phyloP scores from a whole-genome alignment of 2,329 filamentous ascomycete genomes.

The Beauveria rudraprayagi region DNA sequence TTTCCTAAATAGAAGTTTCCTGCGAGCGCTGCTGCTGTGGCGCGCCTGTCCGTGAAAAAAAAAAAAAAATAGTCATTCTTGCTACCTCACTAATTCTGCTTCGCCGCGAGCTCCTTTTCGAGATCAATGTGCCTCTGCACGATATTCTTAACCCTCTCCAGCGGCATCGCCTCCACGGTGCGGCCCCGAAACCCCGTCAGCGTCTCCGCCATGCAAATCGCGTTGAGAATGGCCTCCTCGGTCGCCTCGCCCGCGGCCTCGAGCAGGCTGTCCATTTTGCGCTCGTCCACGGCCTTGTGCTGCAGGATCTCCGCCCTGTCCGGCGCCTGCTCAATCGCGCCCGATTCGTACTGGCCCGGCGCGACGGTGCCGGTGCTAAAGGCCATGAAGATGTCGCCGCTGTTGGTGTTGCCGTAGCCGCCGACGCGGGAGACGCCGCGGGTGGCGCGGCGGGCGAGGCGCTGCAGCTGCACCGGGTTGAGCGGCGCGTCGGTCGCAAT shows the following conservation, averaged over 20 bases:
- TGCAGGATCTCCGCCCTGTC: conserved; percentile 27
- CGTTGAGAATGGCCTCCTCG: conserved; percentile 55
- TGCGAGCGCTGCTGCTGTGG: too few relatives aligned
- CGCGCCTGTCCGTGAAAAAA: too few relatives aligned
- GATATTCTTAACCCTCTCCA: conserved; percentile 35
- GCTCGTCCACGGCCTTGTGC: conserved; percentile 43
- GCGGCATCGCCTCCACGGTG: conserved; percentile 37
- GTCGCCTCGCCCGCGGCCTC: conserved; percentile 50
- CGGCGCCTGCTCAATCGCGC: conserved; percentile 23
- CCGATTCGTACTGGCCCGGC: conserved; percentile 19
- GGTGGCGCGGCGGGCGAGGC: conserved; percentile 48
- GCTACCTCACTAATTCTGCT: too few relatives aligned
- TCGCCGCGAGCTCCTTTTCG: conserved; percentile 20
- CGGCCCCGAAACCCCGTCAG: conserved; percentile 41
- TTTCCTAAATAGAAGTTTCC: too few relatives aligned
- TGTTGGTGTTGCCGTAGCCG: conserved; percentile 48
- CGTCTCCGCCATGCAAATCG: conserved; percentile 48
- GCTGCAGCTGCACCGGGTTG: conserved; percentile 44
- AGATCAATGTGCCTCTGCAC: conserved; percentile 26
- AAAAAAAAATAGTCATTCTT: neutral
- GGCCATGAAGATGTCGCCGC: conserved; percentile 55
- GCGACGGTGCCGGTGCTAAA: conserved; percentile 49
- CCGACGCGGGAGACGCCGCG: conserved; percentile 50
- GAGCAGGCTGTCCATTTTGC: conserved; percentile 50
- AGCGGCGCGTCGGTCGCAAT: conserved; percentile 52